Conservation (phyloP, 2,329 filamentous ascomycete genomes). For the Aspergillus fijiensis region DNA sequence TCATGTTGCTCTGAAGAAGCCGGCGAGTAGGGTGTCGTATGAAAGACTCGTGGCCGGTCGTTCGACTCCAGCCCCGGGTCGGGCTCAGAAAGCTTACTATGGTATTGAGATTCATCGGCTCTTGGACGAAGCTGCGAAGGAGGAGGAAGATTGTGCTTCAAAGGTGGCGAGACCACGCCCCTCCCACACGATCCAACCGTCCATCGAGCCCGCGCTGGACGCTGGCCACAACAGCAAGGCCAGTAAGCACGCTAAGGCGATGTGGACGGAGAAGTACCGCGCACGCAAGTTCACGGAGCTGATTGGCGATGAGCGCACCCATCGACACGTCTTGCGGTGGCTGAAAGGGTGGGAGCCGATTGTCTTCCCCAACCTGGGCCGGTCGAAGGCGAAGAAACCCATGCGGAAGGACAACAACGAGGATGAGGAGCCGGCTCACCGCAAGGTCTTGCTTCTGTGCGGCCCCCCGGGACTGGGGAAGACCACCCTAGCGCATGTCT, state of each 20-base stretch:
- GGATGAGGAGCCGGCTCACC: slow-evolving; percentile 69
- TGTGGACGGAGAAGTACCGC: slow-evolving; percentile 98
- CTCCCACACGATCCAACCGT: slow-evolving; percentile 27
- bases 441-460: slow-evolving; percentile 85
- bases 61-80: slow-evolving; percentile 51
- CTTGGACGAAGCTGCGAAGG: slow-evolving; percentile 67
- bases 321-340: slow-evolving; percentile 87
- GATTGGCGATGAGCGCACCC: slow-evolving; percentile 90
- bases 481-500: slow-evolving; percentile 94
- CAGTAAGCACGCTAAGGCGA: slow-evolving; percentile 35
- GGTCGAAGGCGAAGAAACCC: slow-evolving; percentile 55
- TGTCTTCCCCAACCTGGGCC: slow-evolving; percentile 78
- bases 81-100: slow-evolving; percentile 70
- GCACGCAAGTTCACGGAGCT: slow-evolving; percentile 89
- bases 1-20: slow-evolving; percentile 42
- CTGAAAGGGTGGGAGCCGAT: slow-evolving; percentile 90
- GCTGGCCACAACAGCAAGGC: slow-evolving; percentile 21
- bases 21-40: slow-evolving; percentile 44
- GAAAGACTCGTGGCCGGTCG: slow-evolving; percentile 56
- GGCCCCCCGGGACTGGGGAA: slow-evolving; percentile 93
- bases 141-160: slow-evolving; percentile 56
- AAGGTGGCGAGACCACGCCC: slow-evolving; percentile 22
- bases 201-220: slow-evolving; percentile 30
- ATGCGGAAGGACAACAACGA: slow-evolving; percentile 43
- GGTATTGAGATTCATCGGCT: slow-evolving; percentile 88